Evolutionary conservation across 2,329 filamentous ascomycete genomes (phyloP).

Genomic region (Aspergillus sp.): DNA sequence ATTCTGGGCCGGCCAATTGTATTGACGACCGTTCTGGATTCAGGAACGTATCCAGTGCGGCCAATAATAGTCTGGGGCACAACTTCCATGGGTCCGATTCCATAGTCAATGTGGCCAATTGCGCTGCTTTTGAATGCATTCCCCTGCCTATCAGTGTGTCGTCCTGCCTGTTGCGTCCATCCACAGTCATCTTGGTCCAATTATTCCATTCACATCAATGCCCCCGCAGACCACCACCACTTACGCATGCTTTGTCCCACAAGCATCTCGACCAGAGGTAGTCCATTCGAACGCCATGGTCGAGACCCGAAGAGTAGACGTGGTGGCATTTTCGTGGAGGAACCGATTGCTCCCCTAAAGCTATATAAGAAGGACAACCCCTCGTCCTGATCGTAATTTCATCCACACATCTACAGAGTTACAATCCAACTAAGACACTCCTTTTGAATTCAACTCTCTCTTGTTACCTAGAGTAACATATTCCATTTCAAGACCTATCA

Average conservation of each 20-base stretch:
- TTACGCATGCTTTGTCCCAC: slow-evolving; percentile 5
- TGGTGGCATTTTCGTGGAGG: not conserved
- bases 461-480: slow-evolving; percentile 9
- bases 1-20: not conserved
- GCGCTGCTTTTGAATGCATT: slow-evolving; percentile 3
- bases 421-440: slow-evolving; percentile 9
- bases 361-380: slow-evolving; percentile 1
- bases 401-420: not conserved
- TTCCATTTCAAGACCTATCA: not conserved
- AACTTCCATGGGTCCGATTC: not conserved
- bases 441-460: slow-evolving; percentile 4
- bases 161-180: no score
- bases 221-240: not conserved
- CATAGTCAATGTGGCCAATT: not conserved
- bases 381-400: not conserved
- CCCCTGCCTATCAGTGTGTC: not conserved
- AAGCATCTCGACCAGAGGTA: not conserved
- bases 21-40: not conserved
- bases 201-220: not conserved
- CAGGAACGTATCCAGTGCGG: slow-evolving; percentile 2
- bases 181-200: not conserved
- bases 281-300: not conserved
- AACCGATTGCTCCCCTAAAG: not conserved
- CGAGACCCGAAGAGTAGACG: not conserved
- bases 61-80: not conserved